Base-by-base conservation (phyloP, 306 rosid species). In the Vicia faba region DNA sequence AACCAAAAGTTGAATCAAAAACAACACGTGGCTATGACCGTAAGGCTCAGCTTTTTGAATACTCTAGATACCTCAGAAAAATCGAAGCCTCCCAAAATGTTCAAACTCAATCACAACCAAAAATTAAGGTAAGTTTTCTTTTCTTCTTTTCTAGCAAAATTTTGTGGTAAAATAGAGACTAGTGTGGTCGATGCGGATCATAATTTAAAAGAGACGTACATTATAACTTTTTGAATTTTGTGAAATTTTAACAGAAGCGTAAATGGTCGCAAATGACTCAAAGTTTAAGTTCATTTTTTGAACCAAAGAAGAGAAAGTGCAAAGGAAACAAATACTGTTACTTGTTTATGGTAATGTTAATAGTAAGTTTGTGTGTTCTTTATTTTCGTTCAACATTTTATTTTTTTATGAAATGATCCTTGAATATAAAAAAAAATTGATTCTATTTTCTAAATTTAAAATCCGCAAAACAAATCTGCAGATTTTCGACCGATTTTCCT, bases 11-110 rank as follows among this genome's bases (percentile, higher is more conserved):
- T 18, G 56, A 18, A 49, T 49, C 56, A 9, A 18, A 19, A 49
- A 19, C 26, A 48, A 44, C 80, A 18, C 29, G 36, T 11, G 70
- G 82, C 10, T 82, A 63, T 58, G 91, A 89, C 61, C 89, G 91
- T 33, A 83, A 86, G 51, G 93, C 91, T 66, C 86, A 74, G 13
- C 91, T 89, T 60, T 85, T 89, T 25, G 85, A 85, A 16, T 83
- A 83, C 40, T 50, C 89, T 3, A 77, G 76, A 67, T 67, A 82
- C 18, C 91, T 89, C 3, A 72, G 95, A 70, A 82, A 74, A 7
- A 8, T 48, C 41, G 25, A 14, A 4, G 39, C 48, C 45, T 36
- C 80, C 6, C 3, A 29, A 29, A 55, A 35, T 5, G 35, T 6
- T 35, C 15, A 57, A n/a, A 0, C 26, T 61, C 76, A 67, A 18